Conservation (phyloP, 2,329 filamentous ascomycete species). For the Ophiostoma tasmaniense region DNA sequence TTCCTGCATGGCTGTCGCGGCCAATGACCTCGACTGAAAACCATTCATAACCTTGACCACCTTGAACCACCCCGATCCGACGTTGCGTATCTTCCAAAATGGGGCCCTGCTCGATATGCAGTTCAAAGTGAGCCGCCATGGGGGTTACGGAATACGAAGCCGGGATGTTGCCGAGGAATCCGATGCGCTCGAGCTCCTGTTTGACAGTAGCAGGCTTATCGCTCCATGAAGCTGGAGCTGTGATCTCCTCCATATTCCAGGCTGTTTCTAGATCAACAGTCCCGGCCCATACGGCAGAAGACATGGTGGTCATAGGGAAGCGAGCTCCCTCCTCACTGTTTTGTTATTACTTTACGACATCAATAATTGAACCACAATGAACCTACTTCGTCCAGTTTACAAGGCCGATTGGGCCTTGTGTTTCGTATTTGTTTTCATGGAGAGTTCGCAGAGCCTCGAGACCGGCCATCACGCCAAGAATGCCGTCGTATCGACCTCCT, state of each 20-base stretch:
- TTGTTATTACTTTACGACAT: neutral
- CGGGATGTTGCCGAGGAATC: constrained; percentile 55
- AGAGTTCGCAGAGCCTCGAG: constrained; percentile 64
- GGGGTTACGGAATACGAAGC: constrained; percentile 51
- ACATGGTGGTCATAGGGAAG: constrained; percentile 66
- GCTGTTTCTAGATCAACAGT: constrained; percentile 52
- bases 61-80: constrained; percentile 61
- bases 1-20: constrained; percentile 64
- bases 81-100: constrained; percentile 56
- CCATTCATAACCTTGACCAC: constrained; percentile 69
- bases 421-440: constrained; percentile 58
- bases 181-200: constrained; percentile 60
- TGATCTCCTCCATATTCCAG: constrained; percentile 53
- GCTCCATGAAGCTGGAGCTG: constrained; percentile 22
- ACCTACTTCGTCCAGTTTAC: constrained; percentile 68
- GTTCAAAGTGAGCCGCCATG: constrained; percentile 70
- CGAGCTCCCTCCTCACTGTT: constrained; percentile 68
- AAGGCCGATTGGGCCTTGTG: constrained; percentile 62
- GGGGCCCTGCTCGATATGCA: constrained; percentile 79
- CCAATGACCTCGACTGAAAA: constrained; percentile 58
- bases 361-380: neutral
- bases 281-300: constrained; percentile 69
- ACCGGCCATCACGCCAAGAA: constrained; percentile 64
- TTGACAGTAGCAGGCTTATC: constrained; percentile 55
- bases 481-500: constrained; percentile 67